phyloP scores from a whole-genome alignment of 192 early-diverging fungal species.

The Mortierella alpina region DNA sequence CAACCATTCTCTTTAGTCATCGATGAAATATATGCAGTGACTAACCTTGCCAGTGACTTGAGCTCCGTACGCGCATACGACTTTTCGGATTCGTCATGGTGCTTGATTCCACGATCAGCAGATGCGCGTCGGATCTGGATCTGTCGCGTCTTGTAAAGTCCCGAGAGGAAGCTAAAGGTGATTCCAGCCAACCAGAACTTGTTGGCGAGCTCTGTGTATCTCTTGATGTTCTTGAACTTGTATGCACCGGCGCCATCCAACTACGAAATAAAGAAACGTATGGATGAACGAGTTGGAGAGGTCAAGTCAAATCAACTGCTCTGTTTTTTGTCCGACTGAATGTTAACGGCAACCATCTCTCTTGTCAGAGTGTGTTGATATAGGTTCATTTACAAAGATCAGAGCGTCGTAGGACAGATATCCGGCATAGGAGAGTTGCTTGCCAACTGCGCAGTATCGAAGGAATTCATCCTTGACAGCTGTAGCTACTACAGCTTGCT shows the following conservation, averaged over 20 bases:
- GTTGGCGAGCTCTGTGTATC: slow-evolving; percentile 65
- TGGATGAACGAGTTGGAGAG: neutral
- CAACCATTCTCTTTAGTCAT: no score
- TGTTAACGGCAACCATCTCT: neutral
- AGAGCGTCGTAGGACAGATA: slow-evolving; percentile 75
- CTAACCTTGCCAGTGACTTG: slow-evolving; percentile 25
- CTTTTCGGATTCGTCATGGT: slow-evolving; percentile 29
- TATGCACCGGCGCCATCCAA: slow-evolving; percentile 66
- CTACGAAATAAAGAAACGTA: slow-evolving; percentile 25
- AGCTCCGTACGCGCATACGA: slow-evolving; percentile 16
- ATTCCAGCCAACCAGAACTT: slow-evolving; percentile 79
- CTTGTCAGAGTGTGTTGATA: neutral
- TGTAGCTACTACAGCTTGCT: slow-evolving; percentile 60
- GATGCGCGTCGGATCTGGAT: slow-evolving; percentile 56
- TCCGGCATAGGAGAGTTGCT: slow-evolving; percentile 66
- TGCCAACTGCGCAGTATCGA: slow-evolving; percentile 62
- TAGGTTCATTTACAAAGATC: slow-evolving; percentile 64
- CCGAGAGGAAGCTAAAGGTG: slow-evolving; percentile 65
- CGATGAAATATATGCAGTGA: neutral
- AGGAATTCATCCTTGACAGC: slow-evolving; percentile 69
- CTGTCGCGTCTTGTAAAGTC: slow-evolving; percentile 74
- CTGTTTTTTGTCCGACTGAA: neutral
- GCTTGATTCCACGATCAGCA: slow-evolving; percentile 28
- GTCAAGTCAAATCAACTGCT: neutral
- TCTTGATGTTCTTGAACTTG: slow-evolving; percentile 71